phyloP scores from a whole-genome alignment of 495 filamentous ascomycete species.

The Trichoderma orchidacearum region DNA sequence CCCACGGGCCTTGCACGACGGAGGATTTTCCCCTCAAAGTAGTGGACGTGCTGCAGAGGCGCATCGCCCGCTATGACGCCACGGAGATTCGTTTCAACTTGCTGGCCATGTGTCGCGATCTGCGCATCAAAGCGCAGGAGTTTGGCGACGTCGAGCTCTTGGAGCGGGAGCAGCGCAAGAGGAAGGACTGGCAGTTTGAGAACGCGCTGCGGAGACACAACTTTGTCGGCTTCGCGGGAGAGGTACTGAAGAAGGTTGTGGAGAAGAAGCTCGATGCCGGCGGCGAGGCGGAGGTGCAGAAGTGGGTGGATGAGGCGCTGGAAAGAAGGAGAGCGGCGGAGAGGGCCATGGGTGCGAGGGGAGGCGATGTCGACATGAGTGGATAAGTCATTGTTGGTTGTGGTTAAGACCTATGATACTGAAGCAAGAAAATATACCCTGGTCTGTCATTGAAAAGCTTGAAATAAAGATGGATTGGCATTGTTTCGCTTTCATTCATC shows the following conservation, averaged over 20 bases:
- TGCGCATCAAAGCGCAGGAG: conserved; percentile 59
- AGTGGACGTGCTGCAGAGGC: conserved; percentile 70
- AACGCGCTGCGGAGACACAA: conserved; percentile 88
- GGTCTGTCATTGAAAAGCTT: too few species aligned
- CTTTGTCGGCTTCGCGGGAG: conserved; percentile 90
- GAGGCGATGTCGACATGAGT: conserved; percentile 29
- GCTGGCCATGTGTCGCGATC: conserved; percentile 79
- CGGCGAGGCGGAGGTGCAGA: conserved; percentile 47
- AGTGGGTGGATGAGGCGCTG: conserved; percentile 71
- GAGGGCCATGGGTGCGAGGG: conserved; percentile 36
- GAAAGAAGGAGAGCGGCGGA: conserved; percentile 39
- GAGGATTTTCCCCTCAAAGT: conserved; percentile 68
- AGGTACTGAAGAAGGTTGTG: conserved; percentile 78
- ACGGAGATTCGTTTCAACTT: conserved; percentile 92
- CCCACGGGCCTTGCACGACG: conserved; percentile 58
- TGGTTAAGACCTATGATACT: neutral
- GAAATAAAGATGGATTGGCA: too few species aligned
- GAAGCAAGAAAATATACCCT: neutral
- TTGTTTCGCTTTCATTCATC: too few species aligned
- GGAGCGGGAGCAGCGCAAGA: conserved; percentile 69
- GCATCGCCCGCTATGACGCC: conserved; percentile 74
- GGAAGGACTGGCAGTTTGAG: conserved; percentile 85
- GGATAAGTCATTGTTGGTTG: conserved; percentile 9
- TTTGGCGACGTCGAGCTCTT: conserved; percentile 71
- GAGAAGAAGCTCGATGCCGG: conserved; percentile 50